Conservation (phyloP, 108 stramenopile species). For the Pseudonitzschia multiseries region DNA sequence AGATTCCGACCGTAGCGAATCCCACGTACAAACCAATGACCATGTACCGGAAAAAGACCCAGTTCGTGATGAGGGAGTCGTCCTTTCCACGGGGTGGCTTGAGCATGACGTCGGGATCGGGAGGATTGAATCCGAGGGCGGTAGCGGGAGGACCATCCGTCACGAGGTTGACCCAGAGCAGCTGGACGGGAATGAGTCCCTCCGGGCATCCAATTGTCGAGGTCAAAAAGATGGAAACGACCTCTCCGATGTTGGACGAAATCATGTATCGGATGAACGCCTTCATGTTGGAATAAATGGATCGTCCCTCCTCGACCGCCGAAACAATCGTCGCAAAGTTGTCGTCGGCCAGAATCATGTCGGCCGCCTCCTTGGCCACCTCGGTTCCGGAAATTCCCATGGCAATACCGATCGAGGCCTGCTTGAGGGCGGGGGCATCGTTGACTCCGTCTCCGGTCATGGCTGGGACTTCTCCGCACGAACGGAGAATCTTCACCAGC, state of each 20-base stretch:
- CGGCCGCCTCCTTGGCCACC: slow-evolving; percentile 39
- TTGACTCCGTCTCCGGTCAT: slow-evolving; percentile 97
- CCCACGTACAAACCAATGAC: slow-evolving; percentile 17
- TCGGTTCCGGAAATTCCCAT: slow-evolving; percentile 48
- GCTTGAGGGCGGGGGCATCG: slow-evolving; percentile 93
- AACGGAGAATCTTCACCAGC: neutral
- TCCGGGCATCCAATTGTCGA: slow-evolving; percentile 61
- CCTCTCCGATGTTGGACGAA: slow-evolving; percentile 89
- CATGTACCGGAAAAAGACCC: slow-evolving; percentile 17
- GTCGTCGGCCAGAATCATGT: slow-evolving; percentile 95
- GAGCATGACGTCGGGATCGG: slow-evolving; percentile 63
- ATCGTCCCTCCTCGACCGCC: slow-evolving; percentile 65
- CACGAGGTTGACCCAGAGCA: slow-evolving; percentile 93
- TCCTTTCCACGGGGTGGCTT: slow-evolving; percentile 41
- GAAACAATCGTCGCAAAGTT: slow-evolving; percentile 93
- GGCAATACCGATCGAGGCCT: slow-evolving; percentile 91
- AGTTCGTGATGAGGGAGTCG: slow-evolving; percentile 9
- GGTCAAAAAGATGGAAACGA: slow-evolving; percentile 75
- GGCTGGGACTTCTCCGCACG: slow-evolving; percentile 30
- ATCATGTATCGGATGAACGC: slow-evolving; percentile 94
- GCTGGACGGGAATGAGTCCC: slow-evolving; percentile 84
- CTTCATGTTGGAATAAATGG: slow-evolving; percentile 70
- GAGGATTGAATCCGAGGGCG: slow-evolving; percentile 87
- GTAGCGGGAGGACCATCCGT: slow-evolving; percentile 92
- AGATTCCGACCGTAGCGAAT: slow-evolving; percentile 14